Evolutionary conservation across 2,329 filamentous ascomycete genomes (phyloP), one percentile per base, ranked within the genome.

Genomic region (Raffaelea deltoideospora): DNA sequence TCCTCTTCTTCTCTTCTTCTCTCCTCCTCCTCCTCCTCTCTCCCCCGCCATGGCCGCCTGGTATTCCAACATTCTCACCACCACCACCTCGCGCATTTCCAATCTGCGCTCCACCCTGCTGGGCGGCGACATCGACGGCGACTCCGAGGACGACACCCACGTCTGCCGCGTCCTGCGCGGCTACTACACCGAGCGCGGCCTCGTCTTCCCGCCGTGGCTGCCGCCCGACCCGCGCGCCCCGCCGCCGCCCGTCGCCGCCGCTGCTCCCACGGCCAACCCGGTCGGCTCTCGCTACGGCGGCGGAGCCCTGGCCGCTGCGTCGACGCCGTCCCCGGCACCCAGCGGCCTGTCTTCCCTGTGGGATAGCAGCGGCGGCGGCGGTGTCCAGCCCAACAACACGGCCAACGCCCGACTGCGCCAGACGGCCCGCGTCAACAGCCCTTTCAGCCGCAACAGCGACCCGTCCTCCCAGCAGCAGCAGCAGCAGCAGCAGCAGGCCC

Each of bases 101-200:
- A 69, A 72, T 47, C 67, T 77, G 37, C 71, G 72, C 49, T 78
- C 78, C 42, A 75, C 84, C 43, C 74, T 87, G 44, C 72, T 82
- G 37, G 61, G 68, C 45, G 63, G 65, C 53, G 76, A 80, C 46
- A 63, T 67, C 47, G 76, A 79, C 56, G 77, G 78, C 57, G 76
- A 81, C 52, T 79, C 75, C 43, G 72, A 92, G 59, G 87, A 96
- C 61, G 85, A 93, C 61, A 92, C 86, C 3, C 86, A 96, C 63
- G 81, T 96, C 51, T 92, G 84, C 59, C 83, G 90, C 50, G 86
- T 93, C 26, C 74, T 98, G 20, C 81, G 90, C 50, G 79, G 76
- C 48, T 94, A 96, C 68, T 96, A 98, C 66, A 73, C 67, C 35
- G 87, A 96, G 56, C 90, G 92, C 53, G 82, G 79, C 47, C 76